These are phyloP conservation scores for Triadica sebifera DNA, from an alignment of 345 rosid species.

Conservation along the genomic window DNA sequence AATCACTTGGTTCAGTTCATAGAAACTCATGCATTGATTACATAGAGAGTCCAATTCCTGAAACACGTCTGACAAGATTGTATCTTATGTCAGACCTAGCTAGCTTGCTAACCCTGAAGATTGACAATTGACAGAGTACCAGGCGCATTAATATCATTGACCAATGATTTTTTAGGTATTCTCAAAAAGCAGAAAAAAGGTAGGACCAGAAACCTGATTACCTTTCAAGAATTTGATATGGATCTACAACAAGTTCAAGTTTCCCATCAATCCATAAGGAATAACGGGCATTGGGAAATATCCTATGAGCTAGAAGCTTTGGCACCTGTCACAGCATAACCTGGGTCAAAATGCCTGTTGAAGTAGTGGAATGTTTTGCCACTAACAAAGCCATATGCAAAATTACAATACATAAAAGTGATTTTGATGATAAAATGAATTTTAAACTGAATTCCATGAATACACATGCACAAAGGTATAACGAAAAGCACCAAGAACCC, in stretches of 20 bases:
- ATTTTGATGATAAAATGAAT: conserved; percentile 1
- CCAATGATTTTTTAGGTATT: not conserved
- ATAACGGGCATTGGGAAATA: conserved; percentile 90
- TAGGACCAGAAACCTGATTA: conserved; percentile 17
- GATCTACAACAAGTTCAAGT: conserved; percentile 91
- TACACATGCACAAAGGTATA: not conserved
- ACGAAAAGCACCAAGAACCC: not conserved
- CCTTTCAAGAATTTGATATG: conserved; percentile 98
- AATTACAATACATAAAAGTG: not conserved
- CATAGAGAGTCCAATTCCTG: too few relatives aligned
- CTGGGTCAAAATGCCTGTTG: conserved; percentile 20
- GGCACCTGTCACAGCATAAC: conserved; percentile 53
- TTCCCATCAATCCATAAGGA: conserved; percentile 98
- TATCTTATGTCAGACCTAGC: too few relatives aligned
- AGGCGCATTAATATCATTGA: not conserved
- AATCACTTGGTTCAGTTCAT: too few relatives aligned
- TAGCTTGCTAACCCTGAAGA: not conserved
- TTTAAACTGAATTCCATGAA: not conserved
- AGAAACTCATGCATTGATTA: too few relatives aligned
- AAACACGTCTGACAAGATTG: too few relatives aligned
- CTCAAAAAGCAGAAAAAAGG: not conserved
- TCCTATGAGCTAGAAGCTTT: conserved; percentile 74
- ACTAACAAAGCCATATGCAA: not conserved
- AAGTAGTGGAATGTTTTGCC: conserved; percentile 1
- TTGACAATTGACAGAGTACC: not conserved